phyloP scores from a whole-genome alignment of 2,329 filamentous ascomycete species.

The Alternaria hordeiaustralica region DNA sequence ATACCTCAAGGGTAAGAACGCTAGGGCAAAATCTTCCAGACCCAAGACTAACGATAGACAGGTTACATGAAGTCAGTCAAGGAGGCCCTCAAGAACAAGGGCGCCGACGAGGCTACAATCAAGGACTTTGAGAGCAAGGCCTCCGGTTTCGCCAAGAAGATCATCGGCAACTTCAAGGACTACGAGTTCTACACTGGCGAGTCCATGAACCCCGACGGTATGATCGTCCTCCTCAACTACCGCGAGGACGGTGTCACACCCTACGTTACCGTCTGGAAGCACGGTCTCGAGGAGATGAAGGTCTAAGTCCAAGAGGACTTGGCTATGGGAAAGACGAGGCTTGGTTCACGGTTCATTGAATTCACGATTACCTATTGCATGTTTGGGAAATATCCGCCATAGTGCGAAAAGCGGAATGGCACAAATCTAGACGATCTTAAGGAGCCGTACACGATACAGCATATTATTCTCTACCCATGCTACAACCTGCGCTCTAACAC shows the following conservation, averaged over 20 bases:
- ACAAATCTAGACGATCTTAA: slow-evolving; percentile 39
- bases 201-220: slow-evolving; percentile 90
- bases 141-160: slow-evolving; percentile 77
- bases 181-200: slow-evolving; percentile 94
- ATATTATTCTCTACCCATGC: slow-evolving; percentile 4
- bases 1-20: slow-evolving; percentile 82
- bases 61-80: slow-evolving; percentile 94
- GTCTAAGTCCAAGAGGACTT: slow-evolving; percentile 64
- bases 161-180: slow-evolving; percentile 89
- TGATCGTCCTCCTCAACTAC: slow-evolving; percentile 96
- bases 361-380: slow-evolving; percentile 49
- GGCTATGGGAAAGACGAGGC: slow-evolving; percentile 16
- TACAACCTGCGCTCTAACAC: neutral
- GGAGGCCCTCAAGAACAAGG: slow-evolving; percentile 70
- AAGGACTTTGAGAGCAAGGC: slow-evolving; percentile 82
- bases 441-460: slow-evolving; percentile 19
- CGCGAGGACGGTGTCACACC: slow-evolving; percentile 94
- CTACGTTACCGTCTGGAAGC: slow-evolving; percentile 92
- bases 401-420: slow-evolving; percentile 40
- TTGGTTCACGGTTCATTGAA: slow-evolving; percentile 37
- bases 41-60: slow-evolving; percentile 43
- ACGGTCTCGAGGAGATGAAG: slow-evolving; percentile 88
- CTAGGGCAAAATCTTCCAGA: neutral
- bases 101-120: slow-evolving; percentile 69
- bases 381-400: slow-evolving; percentile 41